Evolutionary conservation across 768 basidiomycete genomes (phyloP), one percentile per base, ranked within the genome.

Genomic region (Mycena kentingensis): DNA sequence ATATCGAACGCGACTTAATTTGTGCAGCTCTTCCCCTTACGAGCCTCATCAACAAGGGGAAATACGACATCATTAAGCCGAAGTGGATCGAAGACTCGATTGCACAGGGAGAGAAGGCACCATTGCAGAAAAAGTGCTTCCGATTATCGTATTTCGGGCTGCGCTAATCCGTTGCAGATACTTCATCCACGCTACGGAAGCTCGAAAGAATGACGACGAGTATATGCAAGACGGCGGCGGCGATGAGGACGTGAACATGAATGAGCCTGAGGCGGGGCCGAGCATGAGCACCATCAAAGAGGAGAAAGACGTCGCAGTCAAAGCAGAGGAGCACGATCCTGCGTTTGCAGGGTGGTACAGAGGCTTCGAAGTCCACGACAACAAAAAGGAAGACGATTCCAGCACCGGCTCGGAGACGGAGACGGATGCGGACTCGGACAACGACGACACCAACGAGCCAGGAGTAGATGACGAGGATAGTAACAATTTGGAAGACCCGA

Each of bases 51-150:
- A 77, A 86, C 51, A 90, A 89, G 61, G 85, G 78, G 3, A 73
- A 75, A 1, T 73, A 84, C 49, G 87, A 92, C 57, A 83, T 96
- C 44, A 71, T 96, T 53, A 84, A 79, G 49, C 91, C 95, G 0
- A 71, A 79, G 25, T 98, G 94, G 93, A 74, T 98, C 48, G 64
- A 76, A 31, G 90, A 93, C 63, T 94, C 87, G 21, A 76, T 95
- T n/a, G 73, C 77, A 5, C 71, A 73, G 25, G 79, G 77, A 11
- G 72, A 79, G 51, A 72, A 75, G 18, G 68, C 82, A 24, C 85
- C 90, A 1, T 70, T 94, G 52, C 76, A 67, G 32, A 85, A 86
- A 69, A 87, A 82, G 93, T 93, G 61, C 43, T 63, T 22, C 49
- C 6, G 53, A 28, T 11, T 29, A 2, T n/a, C 10, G 2, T 41